These are phyloP conservation scores for Diaporthe vaccinii DNA, from an alignment of 2,329 filamentous ascomycete genomes.

Conservation along the genomic window DNA sequence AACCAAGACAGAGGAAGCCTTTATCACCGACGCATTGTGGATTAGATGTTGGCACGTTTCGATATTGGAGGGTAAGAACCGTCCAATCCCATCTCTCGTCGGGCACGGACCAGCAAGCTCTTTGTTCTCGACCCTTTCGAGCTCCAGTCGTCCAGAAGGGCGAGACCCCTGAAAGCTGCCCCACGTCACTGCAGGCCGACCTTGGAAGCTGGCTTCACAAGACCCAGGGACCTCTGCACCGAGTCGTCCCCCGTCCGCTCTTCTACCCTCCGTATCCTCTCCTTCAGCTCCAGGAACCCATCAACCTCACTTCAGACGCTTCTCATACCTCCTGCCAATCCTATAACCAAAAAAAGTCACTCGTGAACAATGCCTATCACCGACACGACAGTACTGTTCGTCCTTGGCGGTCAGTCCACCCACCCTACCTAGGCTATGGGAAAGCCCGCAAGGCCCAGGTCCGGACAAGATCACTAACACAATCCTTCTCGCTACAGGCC, in stretches of 20 bases:
- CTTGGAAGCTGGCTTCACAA: slow-evolving; percentile 32
- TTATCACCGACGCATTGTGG: neutral
- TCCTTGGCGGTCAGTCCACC: slow-evolving; percentile 38
- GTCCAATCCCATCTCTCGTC: neutral
- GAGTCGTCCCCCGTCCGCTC: neutral
- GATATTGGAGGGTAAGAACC: neutral
- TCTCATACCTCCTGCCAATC: neutral
- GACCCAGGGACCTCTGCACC: slow-evolving; percentile 29
- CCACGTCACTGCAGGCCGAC: slow-evolving; percentile 35
- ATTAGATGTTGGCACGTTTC: neutral
- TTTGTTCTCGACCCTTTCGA: slow-evolving; percentile 24
- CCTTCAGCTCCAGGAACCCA: slow-evolving; percentile 2
- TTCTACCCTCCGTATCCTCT: slow-evolving; percentile 15
- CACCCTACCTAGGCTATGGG: too few relatives aligned
- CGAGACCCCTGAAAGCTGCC: slow-evolving; percentile 30
- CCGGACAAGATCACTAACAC: neutral
- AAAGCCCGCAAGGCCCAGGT: neutral
- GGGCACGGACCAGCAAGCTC: slow-evolving; percentile 32
- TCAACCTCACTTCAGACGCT: neutral
- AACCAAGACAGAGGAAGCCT: too few relatives aligned
- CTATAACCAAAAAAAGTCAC: neutral
- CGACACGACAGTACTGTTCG: slow-evolving; percentile 43
- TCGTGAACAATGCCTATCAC: slow-evolving; percentile 42
- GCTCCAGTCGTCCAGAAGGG: neutral
- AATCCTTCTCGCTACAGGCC: slow-evolving; percentile 64